phyloP scores from a whole-genome alignment of 177 flowering plant genomes.

The Vitis hybrid region DNA sequence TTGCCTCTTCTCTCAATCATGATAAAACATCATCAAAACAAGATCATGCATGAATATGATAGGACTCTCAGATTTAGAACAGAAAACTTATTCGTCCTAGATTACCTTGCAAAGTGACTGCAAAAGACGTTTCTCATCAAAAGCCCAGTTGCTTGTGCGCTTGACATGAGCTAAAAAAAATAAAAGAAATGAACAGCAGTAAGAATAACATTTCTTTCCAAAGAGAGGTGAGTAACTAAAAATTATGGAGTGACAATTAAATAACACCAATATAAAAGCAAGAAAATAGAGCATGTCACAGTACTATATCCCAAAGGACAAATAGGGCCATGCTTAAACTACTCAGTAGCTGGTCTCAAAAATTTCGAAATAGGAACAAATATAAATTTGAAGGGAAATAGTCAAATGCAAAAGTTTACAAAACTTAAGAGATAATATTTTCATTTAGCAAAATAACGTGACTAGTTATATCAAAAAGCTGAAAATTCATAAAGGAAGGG shows the following conservation, averaged over 20 bases:
- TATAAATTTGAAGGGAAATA: too few relatives aligned
- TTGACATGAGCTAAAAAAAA: constrained; percentile 26
- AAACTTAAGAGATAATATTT: too few relatives aligned
- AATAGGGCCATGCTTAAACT: too few relatives aligned
- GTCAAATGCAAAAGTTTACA: too few relatives aligned
- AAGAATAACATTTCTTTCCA: neutral
- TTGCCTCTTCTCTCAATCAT: neutral
- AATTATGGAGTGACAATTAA: neutral
- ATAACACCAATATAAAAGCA: neutral
- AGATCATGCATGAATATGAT: neutral
- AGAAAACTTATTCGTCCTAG: neutral
- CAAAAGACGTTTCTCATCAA: constrained; percentile 43
- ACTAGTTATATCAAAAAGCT: too few relatives aligned
- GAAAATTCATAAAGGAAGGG: too few relatives aligned
- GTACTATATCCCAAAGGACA: too few relatives aligned
- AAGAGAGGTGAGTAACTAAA: too few relatives aligned
- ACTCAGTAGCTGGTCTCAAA: too few relatives aligned
- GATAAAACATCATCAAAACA: neutral
- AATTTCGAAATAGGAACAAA: too few relatives aligned
- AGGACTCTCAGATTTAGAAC: neutral
- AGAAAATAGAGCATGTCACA: too few relatives aligned
- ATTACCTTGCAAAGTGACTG: constrained; percentile 52
- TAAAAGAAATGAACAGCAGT: neutral
- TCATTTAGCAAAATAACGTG: too few relatives aligned
- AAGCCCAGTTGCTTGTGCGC: constrained; percentile 40